Percentiles rank a stretch among this genome's conserved stretches.
These are phyloP conservation scores for Elsinoe arachidis DNA, from an alignment of 2,329 filamentous ascomycete genomes.

Conservation along the genomic window DNA sequence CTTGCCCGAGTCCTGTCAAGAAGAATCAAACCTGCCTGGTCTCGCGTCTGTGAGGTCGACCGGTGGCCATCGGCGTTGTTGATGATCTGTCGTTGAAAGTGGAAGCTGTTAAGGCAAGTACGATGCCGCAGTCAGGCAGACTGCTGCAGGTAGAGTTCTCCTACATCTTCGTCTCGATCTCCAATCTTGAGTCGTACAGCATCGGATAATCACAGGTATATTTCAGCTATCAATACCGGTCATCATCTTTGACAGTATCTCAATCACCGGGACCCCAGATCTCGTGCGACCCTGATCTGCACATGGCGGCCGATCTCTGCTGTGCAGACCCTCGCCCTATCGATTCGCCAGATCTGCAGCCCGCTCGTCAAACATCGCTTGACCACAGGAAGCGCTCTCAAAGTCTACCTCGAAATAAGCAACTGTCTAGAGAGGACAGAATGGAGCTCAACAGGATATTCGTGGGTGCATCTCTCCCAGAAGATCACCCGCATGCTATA, in stretches of 20 bases:
- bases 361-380: background rate
- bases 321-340: conserved; percentile 10
- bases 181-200: background rate
- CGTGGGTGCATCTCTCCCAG: conserved; percentile 23
- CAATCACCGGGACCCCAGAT: background rate
- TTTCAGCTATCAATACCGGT: background rate
- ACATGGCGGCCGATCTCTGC: conserved; percentile 14
- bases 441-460: conserved; percentile 21
- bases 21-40: too few species aligned
- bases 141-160: background rate
- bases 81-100: too few species aligned
- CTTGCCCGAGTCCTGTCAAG: too few species aligned
- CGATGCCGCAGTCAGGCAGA: background rate
- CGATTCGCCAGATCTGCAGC: conserved; percentile 11
- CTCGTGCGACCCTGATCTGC: background rate
- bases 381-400: background rate
- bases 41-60: too few species aligned
- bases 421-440: background rate
- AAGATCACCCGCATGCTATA: conserved; percentile 26
- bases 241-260: background rate
- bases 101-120: background rate
- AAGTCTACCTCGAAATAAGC: background rate
- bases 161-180: background rate
- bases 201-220: background rate
- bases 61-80: too few species aligned